A percentile compares a stretch with the other conserved stretches of the same genome.
Evolutionary conservation across 331 rosid genomes (phyloP).

Genomic region (Dryas integrifolia): DNA sequence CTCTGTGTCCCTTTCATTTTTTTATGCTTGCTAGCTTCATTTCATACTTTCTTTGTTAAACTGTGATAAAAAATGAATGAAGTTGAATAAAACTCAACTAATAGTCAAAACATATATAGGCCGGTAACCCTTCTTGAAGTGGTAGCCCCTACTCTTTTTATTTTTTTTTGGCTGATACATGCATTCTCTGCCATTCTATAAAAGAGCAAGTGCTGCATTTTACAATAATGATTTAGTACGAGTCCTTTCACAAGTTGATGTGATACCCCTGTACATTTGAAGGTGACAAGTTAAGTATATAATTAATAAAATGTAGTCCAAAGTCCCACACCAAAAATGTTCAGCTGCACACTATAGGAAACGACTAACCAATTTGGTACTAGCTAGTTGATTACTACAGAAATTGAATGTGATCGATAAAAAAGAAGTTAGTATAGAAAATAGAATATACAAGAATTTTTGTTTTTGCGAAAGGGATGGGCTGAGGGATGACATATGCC

Average conservation of each 20-base stretch:
- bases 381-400: too few species aligned
- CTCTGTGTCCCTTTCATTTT: constrained; percentile 25
- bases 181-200: too few species aligned
- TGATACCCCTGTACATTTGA: not conserved
- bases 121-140: not conserved
- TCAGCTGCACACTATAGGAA: not conserved
- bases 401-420: too few species aligned
- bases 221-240: not conserved
- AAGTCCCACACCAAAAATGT: not conserved
- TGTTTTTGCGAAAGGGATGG: too few species aligned
- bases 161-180: too few species aligned
- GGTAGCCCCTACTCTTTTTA: too few species aligned
- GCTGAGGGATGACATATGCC: constrained; percentile 18
- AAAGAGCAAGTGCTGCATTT: not conserved
- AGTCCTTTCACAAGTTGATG: not conserved
- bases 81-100: not conserved
- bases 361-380: too few species aligned
- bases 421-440: too few species aligned
- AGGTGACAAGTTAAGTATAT: not conserved
- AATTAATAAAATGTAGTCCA: not conserved
- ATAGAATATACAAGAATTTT: too few species aligned
- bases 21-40: not conserved
- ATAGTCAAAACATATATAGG: not conserved
- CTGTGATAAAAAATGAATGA: constrained; percentile 12
- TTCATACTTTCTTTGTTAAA: constrained; percentile 18